These are phyloP conservation scores for Suhomyces chickasaworum DNA, from an alignment of 1,139 yeast species.

Conservation along the genomic window DNA sequence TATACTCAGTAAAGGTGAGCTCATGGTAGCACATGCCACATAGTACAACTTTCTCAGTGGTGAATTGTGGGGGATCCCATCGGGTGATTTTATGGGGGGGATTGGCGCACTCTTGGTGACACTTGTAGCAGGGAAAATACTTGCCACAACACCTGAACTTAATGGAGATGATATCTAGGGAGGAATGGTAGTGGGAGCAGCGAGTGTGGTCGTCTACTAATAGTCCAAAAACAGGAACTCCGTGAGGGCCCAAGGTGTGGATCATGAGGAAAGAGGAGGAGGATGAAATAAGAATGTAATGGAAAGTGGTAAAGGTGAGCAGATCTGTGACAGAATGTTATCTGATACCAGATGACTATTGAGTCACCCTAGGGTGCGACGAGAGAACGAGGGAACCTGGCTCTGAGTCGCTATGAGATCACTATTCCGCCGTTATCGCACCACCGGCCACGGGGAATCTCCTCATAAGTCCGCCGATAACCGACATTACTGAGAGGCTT, in stretches of 20 bases:
- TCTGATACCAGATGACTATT: too few relatives aligned
- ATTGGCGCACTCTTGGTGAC: conserved; percentile 29
- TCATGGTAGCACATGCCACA: conserved; percentile 42
- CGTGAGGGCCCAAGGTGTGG: conserved; percentile 3
- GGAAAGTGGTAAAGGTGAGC: neutral
- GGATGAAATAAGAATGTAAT: neutral
- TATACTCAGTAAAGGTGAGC: conserved; percentile 34
- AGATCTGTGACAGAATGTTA: too few relatives aligned
- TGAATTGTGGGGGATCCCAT: conserved; percentile 23
- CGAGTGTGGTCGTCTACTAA: conserved; percentile 38
- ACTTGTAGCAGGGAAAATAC: conserved; percentile 45
- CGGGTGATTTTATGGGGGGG: conserved; percentile 20
- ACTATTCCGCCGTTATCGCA: too few relatives aligned
- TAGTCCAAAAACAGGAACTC: conserved; percentile 1
- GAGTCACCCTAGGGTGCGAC: too few relatives aligned
- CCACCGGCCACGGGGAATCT: too few relatives aligned
- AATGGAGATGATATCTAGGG: conserved; percentile 44
- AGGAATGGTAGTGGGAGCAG: conserved; percentile 40
- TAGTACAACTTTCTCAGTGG: conserved; percentile 27
- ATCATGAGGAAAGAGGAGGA: neutral
- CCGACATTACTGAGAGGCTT: too few relatives aligned
- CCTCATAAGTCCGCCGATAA: too few relatives aligned
- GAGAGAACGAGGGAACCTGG: too few relatives aligned
- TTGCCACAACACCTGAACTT: conserved; percentile 42
- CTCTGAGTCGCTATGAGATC: too few relatives aligned